phyloP scores from a whole-genome alignment of 179 eudicot species.

The Dionaea muscipula region DNA sequence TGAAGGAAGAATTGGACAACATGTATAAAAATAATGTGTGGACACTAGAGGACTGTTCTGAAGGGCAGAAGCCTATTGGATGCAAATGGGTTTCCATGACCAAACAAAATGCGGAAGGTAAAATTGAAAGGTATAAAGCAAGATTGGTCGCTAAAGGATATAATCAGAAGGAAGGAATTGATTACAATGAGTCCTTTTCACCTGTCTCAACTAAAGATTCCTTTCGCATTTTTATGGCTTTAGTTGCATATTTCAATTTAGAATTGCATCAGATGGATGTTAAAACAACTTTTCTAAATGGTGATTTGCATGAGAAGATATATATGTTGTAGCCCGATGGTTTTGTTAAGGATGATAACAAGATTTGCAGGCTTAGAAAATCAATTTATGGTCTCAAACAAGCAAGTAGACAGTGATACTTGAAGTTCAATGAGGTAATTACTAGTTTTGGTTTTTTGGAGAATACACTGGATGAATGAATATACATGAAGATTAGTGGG shows the following conservation, averaged over 20 bases:
- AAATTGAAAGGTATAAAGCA: conserved; percentile 5
- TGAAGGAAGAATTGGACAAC: conserved; percentile 4
- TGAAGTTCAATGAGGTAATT: background rate
- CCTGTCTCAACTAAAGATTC: background rate
- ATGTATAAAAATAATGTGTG: conserved; percentile 2
- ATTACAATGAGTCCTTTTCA: conserved; percentile 3
- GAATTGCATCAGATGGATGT: conserved; percentile 10
- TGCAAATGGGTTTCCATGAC: conserved; percentile 5
- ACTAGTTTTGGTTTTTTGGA: background rate
- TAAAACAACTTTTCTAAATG: conserved; percentile 5
- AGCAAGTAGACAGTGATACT: no score
- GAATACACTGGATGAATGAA: background rate
- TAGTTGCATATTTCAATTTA: background rate
- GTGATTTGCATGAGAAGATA: background rate
- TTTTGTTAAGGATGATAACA: background rate
- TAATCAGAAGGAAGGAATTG: conserved; percentile 2
- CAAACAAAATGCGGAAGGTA: background rate
- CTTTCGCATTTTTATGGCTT: background rate
- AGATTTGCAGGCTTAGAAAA: background rate
- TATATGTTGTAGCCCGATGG: background rate
- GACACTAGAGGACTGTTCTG: background rate
- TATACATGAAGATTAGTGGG: background rate
- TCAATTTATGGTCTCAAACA: conserved; percentile 9
- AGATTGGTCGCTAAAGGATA: conserved; percentile 7
- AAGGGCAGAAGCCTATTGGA: background rate